Conservation (phyloP, 306 rosid genomes). For the Gynostemma pentaphyllum region DNA sequence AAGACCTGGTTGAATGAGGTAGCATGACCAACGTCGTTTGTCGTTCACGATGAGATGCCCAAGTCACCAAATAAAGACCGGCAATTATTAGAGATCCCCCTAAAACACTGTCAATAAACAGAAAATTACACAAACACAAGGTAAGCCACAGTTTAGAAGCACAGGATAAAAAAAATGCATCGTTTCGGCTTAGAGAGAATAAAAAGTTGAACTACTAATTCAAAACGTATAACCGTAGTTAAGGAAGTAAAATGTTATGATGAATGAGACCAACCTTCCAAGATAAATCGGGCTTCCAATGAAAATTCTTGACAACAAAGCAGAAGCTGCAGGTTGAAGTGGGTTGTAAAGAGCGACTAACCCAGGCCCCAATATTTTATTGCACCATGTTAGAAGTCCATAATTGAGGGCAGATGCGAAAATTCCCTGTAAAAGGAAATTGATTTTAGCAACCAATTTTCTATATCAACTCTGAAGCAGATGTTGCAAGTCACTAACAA, state of each 20-base stretch:
- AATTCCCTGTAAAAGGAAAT: conserved; percentile 46
- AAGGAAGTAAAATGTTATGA: neutral
- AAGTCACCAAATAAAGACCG: conserved; percentile 72
- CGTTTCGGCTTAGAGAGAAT: no score
- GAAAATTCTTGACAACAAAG: conserved; percentile 61
- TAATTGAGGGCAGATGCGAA: conserved; percentile 84
- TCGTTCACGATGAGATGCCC: conserved; percentile 69
- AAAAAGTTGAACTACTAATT: no score
- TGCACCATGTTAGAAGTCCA: conserved; percentile 91
- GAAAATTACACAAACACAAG: conserved; percentile 17
- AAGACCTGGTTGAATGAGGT: conserved; percentile 23
- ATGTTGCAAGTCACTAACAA: neutral
- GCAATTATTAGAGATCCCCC: conserved; percentile 72
- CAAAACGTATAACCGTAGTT: neutral
- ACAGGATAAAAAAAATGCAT: no score
- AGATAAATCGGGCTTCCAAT: conserved; percentile 84
- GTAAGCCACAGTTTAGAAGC: neutral
- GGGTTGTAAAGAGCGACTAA: conserved; percentile 90
- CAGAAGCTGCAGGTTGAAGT: conserved; percentile 79
- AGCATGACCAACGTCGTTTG: conserved; percentile 20
- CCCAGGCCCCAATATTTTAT: conserved; percentile 83
- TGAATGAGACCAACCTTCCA: conserved; percentile 59
- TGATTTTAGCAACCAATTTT: neutral
- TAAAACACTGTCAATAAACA: conserved; percentile 43
- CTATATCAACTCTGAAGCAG: neutral